phyloP scores from a whole-genome alignment of 139 green algal genomes.

The Chlorella vulgaris region DNA sequence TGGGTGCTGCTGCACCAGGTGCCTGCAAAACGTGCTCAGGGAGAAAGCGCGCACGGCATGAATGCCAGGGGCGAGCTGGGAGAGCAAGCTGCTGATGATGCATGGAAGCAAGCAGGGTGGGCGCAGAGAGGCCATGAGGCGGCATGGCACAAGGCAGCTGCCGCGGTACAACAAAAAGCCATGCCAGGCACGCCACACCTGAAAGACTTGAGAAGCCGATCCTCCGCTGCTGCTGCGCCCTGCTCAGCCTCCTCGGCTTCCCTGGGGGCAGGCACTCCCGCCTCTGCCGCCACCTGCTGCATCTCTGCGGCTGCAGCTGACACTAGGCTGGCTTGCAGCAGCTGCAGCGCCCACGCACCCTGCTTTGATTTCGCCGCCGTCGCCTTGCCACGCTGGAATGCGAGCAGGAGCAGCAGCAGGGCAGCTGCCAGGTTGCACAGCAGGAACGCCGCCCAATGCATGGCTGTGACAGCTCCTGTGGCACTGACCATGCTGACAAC shows the following conservation, averaged over 20 bases:
- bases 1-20: slow-evolving; percentile 2
- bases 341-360: not conserved
- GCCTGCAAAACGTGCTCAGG: too few species aligned
- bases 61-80: too few species aligned
- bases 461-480: not conserved
- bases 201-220: not conserved
- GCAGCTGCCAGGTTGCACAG: not conserved
- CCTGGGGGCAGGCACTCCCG: not conserved
- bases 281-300: not conserved
- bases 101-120: too few species aligned
- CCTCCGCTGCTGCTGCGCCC: too few species aligned
- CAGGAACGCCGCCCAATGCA: not conserved
- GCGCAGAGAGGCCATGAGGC: too few species aligned
- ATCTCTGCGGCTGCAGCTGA: not conserved
- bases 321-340: slow-evolving; percentile 17
- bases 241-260: not conserved
- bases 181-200: not conserved
- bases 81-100: too few species aligned
- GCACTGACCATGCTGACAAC: not conserved
- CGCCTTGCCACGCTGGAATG: too few species aligned
- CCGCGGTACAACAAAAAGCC: not conserved
- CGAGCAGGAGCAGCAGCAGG: not conserved
- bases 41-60: too few species aligned
- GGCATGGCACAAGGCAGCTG: not conserved
- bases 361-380: not conserved